phyloP scores from a whole-genome alignment of 1,284 basidiomycete genomes.

The Porogramme epimiltina region DNA sequence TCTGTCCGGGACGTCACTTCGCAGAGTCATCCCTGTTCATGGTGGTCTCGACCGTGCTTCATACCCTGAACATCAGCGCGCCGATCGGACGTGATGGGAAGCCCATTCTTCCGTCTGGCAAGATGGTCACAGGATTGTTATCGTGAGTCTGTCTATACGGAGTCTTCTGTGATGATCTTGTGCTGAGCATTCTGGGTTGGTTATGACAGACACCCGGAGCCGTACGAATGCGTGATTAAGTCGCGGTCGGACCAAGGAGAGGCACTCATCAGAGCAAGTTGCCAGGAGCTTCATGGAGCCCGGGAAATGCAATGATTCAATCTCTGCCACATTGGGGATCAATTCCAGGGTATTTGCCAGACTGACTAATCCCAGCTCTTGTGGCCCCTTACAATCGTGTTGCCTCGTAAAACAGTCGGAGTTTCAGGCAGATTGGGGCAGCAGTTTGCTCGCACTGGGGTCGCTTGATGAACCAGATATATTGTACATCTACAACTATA shows the following conservation, averaged over 20 bases:
- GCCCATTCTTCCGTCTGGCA: not conserved
- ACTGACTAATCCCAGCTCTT: too few relatives aligned
- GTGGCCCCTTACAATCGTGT: too few relatives aligned
- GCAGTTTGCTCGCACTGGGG: too few relatives aligned
- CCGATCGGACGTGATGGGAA: not conserved
- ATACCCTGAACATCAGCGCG: slow-evolving; percentile 3
- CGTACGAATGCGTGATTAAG: slow-evolving; percentile 18
- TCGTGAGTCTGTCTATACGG: not conserved
- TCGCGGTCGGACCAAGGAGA: slow-evolving; percentile 10
- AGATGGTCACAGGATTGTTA: slow-evolving; percentile 7
- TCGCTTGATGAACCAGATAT: too few relatives aligned
- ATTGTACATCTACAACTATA: too few relatives aligned
- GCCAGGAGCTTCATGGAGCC: not conserved
- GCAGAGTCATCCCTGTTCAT: slow-evolving; percentile 24
- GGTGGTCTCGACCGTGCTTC: slow-evolving; percentile 10
- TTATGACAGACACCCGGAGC: slow-evolving; percentile 10
- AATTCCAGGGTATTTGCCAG: too few relatives aligned
- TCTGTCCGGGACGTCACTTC: slow-evolving; percentile 26
- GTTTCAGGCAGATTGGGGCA: too few relatives aligned
- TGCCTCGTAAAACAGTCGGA: too few relatives aligned
- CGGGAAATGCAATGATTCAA: too few relatives aligned
- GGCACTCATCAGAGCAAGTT: slow-evolving; percentile 5
- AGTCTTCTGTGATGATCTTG: too few relatives aligned
- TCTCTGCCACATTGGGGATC: too few relatives aligned
- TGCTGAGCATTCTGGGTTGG: not conserved